Evolutionary conservation across 2,329 filamentous ascomycete genomes (phyloP).

Genomic region (Pestalotiopsis sp.): DNA sequence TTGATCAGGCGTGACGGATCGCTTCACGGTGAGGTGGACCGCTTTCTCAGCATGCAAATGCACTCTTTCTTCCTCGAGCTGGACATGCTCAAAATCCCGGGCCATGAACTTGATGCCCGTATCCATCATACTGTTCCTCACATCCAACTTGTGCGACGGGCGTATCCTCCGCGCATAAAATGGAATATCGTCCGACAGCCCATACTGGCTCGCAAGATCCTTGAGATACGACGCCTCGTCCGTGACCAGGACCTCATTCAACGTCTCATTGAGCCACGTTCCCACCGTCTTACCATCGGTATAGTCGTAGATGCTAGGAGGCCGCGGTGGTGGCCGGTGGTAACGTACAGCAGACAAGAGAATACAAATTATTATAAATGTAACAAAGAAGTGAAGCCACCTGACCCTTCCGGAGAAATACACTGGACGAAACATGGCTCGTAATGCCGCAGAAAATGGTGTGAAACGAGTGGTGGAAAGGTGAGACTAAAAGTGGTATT

Average conservation of each 20-base stretch:
- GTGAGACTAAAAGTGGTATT: background rate
- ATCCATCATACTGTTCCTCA: conserved; percentile 25
- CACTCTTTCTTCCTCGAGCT: conserved; percentile 20
- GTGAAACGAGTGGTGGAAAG: background rate
- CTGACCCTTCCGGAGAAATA: conserved; percentile 15
- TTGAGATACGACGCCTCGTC: conserved; percentile 26
- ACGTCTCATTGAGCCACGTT: conserved; percentile 20
- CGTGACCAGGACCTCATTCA: conserved; percentile 6
- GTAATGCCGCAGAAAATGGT: background rate
- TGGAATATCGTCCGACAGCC: conserved; percentile 25
- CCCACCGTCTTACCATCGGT: conserved; percentile 27
- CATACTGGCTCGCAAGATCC: conserved; percentile 26
- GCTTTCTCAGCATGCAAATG: conserved; percentile 22
- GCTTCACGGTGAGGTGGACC: conserved; percentile 36
- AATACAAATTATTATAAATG: conserved; percentile 18
- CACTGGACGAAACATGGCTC: conserved; percentile 19
- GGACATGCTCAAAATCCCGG: conserved; percentile 19
- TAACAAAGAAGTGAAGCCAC: conserved; percentile 16
- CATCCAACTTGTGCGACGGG: conserved; percentile 15
- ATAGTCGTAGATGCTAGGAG: conserved; percentile 23
- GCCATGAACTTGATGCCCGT: conserved; percentile 18
- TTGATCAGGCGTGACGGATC: conserved; percentile 31
- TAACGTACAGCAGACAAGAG: conserved; percentile 17
- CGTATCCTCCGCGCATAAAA: conserved; percentile 25
- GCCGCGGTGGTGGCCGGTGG: conserved; percentile 12